Base-by-base conservation (phyloP, 768 basidiomycete genomes). In the Naganishia antarctica region DNA sequence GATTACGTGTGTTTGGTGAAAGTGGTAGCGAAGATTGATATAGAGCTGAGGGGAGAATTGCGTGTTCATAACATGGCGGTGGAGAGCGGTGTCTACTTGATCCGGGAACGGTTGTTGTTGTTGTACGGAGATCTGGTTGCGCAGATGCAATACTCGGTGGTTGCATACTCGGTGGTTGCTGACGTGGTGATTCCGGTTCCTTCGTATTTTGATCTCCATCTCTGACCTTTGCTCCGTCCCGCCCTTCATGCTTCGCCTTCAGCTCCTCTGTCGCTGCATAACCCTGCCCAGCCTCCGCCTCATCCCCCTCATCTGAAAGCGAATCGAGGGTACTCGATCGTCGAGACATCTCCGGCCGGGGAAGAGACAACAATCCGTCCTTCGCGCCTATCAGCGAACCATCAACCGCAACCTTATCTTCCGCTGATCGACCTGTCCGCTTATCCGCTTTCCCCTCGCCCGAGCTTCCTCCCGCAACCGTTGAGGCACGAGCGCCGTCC, bases 31-130 rank as follows among this genome's bases (percentile, higher is more conserved):
- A 4, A 6, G 53, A 57, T 11, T 25, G 53, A 13, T 57, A 34
- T 21, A 57, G 53, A 21, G 34, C 34, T 37, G 53, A 57, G 15
- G 53, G 53, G 9, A 37, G 23, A 18, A 34, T 57, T 8, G 53
- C 53, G 15, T n/a, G 26, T 5, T 57, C 53, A 15, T 57, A 57
- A 34, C 53, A 40, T 37, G 53, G 53, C 9, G 53, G 53, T 23
- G 53, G 53, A 2, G 53, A 57, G 12, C 53, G 32, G 3, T 34
- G 53, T 57, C 37, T 37, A 5, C 28, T 37, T 7, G 43, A 44
- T 44, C 13, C 11, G 11, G 43, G 9, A 44, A 6, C 6, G 43
- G 43, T 6, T 5, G 43, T 44, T 9, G 18, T 37, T 37, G 34
- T 37, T 15, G 34, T 7, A 11, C 15, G 53, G 53, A 40, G 7